Base-by-base conservation (phyloP, 2,329 filamentous ascomycete genomes). In the Diaporthe sp. region DNA sequence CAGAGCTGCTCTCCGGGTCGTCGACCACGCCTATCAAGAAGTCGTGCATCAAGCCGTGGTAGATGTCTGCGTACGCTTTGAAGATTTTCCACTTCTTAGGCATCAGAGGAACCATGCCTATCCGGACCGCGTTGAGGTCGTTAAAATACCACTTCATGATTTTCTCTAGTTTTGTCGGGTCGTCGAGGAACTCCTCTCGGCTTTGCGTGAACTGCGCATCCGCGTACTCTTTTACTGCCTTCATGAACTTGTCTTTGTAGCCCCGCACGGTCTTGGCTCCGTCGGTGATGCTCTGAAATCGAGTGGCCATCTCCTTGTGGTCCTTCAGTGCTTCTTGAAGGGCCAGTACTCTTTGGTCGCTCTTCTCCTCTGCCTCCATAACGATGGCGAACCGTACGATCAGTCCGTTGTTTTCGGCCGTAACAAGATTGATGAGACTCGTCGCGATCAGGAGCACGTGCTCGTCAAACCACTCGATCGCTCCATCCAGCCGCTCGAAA, bases 41-140 rank as follows among this genome's bases (percentile, higher is more conserved):
- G 83, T 98, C 95, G 85, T 97, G 97, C 96, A 99, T 98, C 78
- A 96, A 90, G 77, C 91, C 89, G 85, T 99, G 97, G 82, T 99
- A 99, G 76, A 97, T 96, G 80, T 94, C 90, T 75, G 92, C 93
- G 83, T 97, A 99, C 1, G 94, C 97, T 82, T 94, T 92, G 85
- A 96, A 94, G 64, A 99, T 98, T 81, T 93, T 96, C 97, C 97
- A 99, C 83, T 97, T 97, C 85, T 94, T 96, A 12, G 97, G 97
- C 91, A 98, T 96, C 71, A 99, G 88, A 38, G 91, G 91, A 75
- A 94, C 91, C 94, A 99, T 97, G 80, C 97, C 96, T 77, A 97
- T 89, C 83, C 96, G 95, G 81, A 98, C 96, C 4, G 95, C 95
- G 83, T 97, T 97, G 50, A 99, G 89, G 82, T 99, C 96, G 85